Percentiles rank a stretch among this genome's conserved stretches.
phyloP scores from a whole-genome alignment of 2,329 filamentous ascomycete genomes.

The Aspergillus ochraceus region DNA sequence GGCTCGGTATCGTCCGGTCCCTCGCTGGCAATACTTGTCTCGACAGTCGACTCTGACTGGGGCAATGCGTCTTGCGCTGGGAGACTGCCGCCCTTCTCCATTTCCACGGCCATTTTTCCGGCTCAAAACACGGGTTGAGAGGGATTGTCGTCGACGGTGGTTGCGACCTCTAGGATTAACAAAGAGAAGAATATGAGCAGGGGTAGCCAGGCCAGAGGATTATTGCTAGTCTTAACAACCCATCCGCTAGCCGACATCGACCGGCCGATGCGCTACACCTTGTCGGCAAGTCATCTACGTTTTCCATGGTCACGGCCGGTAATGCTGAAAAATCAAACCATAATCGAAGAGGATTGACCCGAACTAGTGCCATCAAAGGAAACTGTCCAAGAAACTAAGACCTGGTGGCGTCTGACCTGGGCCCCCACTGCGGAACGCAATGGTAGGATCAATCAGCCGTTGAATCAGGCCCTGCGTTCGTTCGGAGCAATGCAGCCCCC shows the following conservation, averaged over 20 bases:
- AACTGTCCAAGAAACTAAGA: neutral
- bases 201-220: neutral
- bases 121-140: neutral
- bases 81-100: neutral
- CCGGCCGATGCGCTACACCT: neutral
- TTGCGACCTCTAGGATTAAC: neutral
- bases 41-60: neutral
- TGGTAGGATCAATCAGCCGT: neutral
- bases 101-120: neutral
- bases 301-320: neutral
- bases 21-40: neutral
- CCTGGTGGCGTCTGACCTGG: neutral
- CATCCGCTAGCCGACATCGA: neutral
- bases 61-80: neutral
- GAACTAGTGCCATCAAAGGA: neutral
- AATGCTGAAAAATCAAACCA: neutral
- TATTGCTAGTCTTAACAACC: neutral
- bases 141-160: neutral
- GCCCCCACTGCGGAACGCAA: neutral
- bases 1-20: slow-evolving; percentile 9
- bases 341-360: neutral
- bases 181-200: neutral
- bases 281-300: neutral
- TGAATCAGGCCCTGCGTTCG: neutral
- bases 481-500: neutral